These are phyloP conservation scores for Elasticomyces elasticus DNA, from an alignment of 495 filamentous ascomycete genomes.

Conservation along the genomic window DNA sequence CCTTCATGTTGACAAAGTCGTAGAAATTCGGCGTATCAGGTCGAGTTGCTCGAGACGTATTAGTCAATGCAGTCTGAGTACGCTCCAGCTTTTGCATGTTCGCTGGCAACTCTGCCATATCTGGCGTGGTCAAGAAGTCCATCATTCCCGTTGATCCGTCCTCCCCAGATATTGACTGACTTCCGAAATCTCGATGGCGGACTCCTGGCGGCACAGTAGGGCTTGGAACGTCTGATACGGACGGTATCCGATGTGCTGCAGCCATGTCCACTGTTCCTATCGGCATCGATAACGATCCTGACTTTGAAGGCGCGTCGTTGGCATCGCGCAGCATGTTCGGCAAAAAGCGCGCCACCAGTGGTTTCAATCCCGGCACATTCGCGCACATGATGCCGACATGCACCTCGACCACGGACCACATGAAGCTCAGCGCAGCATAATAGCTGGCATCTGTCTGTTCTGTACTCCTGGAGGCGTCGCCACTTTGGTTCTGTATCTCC, in stretches of 20 bases:
- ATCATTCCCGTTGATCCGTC: constrained; percentile 40
- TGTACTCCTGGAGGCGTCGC: constrained; percentile 23
- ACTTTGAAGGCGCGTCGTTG: constrained; percentile 25
- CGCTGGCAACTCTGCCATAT: constrained; percentile 29
- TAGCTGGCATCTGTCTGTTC: constrained; percentile 46
- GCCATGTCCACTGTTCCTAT: constrained; percentile 12
- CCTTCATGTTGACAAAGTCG: constrained; percentile 75
- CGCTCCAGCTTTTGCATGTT: constrained; percentile 11
- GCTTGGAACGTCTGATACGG: constrained; percentile 1
- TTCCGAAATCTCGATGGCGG: constrained; percentile 12
- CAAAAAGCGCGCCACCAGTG: constrained; percentile 63
- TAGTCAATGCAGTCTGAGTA: constrained; percentile 25
- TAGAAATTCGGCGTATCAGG: constrained; percentile 44
- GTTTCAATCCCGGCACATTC: constrained; percentile 82
- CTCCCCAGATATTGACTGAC: not conserved
- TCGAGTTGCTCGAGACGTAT: constrained; percentile 25
- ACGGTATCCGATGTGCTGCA: constrained; percentile 15
- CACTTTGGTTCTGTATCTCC: constrained; percentile 10
- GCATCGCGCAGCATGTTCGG: constrained; percentile 57
- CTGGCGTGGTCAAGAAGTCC: constrained; percentile 51
- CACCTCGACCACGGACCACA: constrained; percentile 90
- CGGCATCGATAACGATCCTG: constrained; percentile 15
- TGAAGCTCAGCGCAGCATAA: constrained; percentile 70
- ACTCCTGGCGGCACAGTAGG: constrained; percentile 1
- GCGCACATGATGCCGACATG: constrained; percentile 81